phyloP scores from a whole-genome alignment of 2,329 filamentous ascomycete species.

The Cryphonectria radicalis region DNA sequence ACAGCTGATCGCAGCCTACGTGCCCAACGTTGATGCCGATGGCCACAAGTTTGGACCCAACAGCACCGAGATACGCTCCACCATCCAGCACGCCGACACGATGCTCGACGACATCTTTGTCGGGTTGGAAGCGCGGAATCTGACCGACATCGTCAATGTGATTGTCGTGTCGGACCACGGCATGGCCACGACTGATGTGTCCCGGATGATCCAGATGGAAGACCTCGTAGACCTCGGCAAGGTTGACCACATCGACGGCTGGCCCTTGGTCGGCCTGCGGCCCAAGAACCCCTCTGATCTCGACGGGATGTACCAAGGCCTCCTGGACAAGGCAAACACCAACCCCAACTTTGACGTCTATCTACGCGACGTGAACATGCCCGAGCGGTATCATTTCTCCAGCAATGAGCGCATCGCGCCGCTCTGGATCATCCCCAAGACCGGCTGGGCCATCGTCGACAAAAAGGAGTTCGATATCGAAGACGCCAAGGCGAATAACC shows the following conservation, averaged over 20 bases:
- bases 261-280: conserved; percentile 88
- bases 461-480: conserved; percentile 77
- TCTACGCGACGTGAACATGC: conserved; percentile 85
- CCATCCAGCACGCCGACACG: conserved; percentile 77
- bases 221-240: conserved; percentile 79
- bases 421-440: conserved; percentile 89
- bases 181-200: conserved; percentile 89
- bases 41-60: conserved; percentile 92
- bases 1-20: conserved; percentile 91
- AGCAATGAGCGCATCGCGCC: conserved; percentile 90
- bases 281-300: conserved; percentile 73
- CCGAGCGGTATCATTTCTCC: conserved; percentile 87
- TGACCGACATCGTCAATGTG: conserved; percentile 89
- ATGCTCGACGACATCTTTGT: conserved; percentile 80
- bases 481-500: conserved; percentile 64
- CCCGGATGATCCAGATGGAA: conserved; percentile 84
- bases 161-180: conserved; percentile 97
- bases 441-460: conserved; percentile 89
- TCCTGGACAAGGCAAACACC: conserved; percentile 59
- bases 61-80: conserved; percentile 83
- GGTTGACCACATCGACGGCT: conserved; percentile 87
- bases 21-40: conserved; percentile 86
- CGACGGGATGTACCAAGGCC: conserved; percentile 66
- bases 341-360: conserved; percentile 84
- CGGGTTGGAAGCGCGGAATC: conserved; percentile 78